Base-by-base conservation (phyloP, 2,329 filamentous ascomycete genomes). In the Xylaria digitata region DNA sequence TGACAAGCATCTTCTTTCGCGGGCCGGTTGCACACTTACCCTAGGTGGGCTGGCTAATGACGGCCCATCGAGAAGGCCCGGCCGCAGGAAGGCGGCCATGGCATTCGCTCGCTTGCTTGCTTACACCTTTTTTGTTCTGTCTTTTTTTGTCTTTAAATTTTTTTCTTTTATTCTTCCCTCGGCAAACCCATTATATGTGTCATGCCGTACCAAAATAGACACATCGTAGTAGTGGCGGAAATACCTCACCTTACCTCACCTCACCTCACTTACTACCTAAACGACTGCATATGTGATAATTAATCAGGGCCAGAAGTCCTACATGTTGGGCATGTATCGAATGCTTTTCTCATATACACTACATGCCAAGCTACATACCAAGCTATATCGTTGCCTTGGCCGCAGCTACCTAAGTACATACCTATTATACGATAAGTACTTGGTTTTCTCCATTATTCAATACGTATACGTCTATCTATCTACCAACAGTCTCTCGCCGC, bases 1-100 rank as follows among this genome's bases (percentile, higher is more conserved):
- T 65, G 65, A 69, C 61, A 59, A 63, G 67, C 67, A 59, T 63
- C 21, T 53, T 37, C 26, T 53, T 37, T 67, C 45, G 61, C 64
- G 65, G 67, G 58, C 67, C 67, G 61, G 65, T 46, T 67, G 58
- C 57, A 58, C 52, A 42, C 52, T 26, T 58, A 50, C 48, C 11
- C 34, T 37, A 13, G 26, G 49, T 34, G 15, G 52, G 65, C 45
- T 37, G 43, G 60, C 54, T 61, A 49, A 54, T 37, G 49, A n/a
- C 52, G 59, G 59, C 26, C 59, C 61, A 48, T 63, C 37, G 42
- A 62, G 30, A 34, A 59, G 30, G 37, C 21, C 45, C 42, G 37
- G 30, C 45, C 42, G 43, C 23, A 40, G 45, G 43, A 58, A 45
- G 48, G 56, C 50, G 42, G 48, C 50, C 50, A 34, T 57, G 65